These are phyloP conservation scores for Chamaecyparis obtusa DNA, from an alignment of 75 land plant genomes.

Conservation along the genomic window DNA sequence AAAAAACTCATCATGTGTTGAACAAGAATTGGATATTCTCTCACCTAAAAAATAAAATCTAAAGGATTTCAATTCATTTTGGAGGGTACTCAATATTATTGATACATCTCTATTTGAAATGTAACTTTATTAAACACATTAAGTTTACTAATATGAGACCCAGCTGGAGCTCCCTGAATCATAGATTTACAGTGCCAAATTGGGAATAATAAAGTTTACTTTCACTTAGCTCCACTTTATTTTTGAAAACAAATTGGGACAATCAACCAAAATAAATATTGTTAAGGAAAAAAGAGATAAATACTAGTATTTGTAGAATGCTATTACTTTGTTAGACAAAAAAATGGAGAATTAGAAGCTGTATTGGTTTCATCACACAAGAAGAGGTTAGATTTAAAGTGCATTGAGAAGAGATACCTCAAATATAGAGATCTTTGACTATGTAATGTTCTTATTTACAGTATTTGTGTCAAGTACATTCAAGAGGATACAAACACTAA, in stretches of 20 bases:
- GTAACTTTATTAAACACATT: not conserved
- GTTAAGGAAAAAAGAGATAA: not conserved
- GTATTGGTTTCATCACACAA: too few species aligned
- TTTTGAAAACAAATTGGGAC: not conserved
- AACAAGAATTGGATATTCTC: constrained; percentile 59
- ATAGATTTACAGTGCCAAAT: not conserved
- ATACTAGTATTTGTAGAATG: too few species aligned
- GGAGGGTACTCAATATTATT: not conserved
- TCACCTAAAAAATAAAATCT: constrained; percentile 33
- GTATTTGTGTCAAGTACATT: too few species aligned
- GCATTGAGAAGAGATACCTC: too few species aligned
- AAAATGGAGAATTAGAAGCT: too few species aligned
- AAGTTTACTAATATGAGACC: not conserved
- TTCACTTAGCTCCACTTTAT: not conserved
- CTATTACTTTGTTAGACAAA: too few species aligned
- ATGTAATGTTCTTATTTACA: too few species aligned
- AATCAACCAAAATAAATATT: not conserved
- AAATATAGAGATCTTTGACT: too few species aligned
- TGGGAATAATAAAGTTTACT: not conserved
- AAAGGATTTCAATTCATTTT: not conserved
- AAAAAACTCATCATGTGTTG: constrained; percentile 59
- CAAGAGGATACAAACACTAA: too few species aligned
- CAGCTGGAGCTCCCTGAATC: not conserved
- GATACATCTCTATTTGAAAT: not conserved
- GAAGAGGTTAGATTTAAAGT: too few species aligned